A percentile compares a stretch with the other conserved stretches of the same genome.
phyloP scores from a whole-genome alignment of 306 rosid species.

The Inga oerstediana region DNA sequence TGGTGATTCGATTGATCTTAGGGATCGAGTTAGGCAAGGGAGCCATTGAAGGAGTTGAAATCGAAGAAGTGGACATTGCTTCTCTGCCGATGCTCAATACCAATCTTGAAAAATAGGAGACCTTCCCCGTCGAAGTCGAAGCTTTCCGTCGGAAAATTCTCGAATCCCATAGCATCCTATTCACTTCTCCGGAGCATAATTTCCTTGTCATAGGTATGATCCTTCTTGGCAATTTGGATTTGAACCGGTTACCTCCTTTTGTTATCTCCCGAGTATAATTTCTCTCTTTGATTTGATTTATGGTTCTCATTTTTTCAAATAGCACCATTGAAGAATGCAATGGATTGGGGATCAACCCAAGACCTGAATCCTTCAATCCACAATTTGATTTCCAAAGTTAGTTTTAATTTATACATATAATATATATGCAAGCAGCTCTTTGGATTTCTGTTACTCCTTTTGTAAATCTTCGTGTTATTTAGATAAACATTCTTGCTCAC shows the following conservation, averaged over 20 bases:
- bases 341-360: conserved; percentile 56
- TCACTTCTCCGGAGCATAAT: conserved; percentile 86
- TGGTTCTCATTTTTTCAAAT: no score
- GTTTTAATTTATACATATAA: no score
- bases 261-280: not conserved
- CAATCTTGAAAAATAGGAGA: conserved; percentile 63
- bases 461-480: no score
- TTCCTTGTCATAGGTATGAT: conserved; percentile 54
- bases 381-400: no score
- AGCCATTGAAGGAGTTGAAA: conserved; percentile 46
- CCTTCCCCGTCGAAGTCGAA: conserved; percentile 57
- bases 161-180: conserved; percentile 64
- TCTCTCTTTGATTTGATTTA: no score
- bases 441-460: no score
- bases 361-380: no score
- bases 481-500: no score
- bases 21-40: conserved; percentile 37
- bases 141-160: conserved; percentile 67
- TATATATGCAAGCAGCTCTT: no score
- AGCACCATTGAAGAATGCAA: conserved; percentile 65
- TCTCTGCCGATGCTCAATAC: conserved; percentile 66
- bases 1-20: no score
- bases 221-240: not conserved
- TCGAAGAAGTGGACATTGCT: conserved; percentile 63
- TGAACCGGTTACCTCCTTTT: not conserved